These are phyloP conservation scores for Amaranthus hypochondriacus DNA, from an alignment of 148 eudicot genomes.

Conservation along the genomic window DNA sequence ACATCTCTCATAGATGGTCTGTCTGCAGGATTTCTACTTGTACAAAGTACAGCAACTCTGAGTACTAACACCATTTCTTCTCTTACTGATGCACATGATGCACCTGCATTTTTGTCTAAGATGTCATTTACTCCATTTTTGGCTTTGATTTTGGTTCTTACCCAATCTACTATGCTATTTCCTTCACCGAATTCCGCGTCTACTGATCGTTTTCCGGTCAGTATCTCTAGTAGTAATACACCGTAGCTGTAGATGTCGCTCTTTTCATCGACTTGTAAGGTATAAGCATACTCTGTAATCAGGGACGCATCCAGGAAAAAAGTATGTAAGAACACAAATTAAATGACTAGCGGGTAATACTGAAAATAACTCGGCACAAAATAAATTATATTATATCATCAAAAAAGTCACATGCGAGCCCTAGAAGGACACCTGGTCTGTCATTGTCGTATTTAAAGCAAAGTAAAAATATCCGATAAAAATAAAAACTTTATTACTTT, in stretches of 20 bases:
- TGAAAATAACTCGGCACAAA: no score
- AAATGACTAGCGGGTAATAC: no score
- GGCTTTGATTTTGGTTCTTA: conserved; percentile 52
- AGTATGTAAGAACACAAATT: no score
- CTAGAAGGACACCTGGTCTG: no score
- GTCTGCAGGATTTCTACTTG: conserved; percentile 72
- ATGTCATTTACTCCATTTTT: conserved; percentile 51
- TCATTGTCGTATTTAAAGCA: no score
- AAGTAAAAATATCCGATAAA: no score
- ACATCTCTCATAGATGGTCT: conserved; percentile 97
- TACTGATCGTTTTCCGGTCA: conserved; percentile 72
- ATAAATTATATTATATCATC: no score
- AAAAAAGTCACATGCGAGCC: no score
- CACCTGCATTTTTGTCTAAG: conserved; percentile 77
- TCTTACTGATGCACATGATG: conserved; percentile 58
- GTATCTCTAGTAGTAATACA: conserved; percentile 72
- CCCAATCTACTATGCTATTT: conserved; percentile 89
- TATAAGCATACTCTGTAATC: conserved; percentile 78
- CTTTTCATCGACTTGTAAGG: conserved; percentile 93
- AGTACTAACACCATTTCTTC: conserved; percentile 82
- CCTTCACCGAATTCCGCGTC: conserved; percentile 82
- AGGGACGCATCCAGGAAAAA: not conserved
- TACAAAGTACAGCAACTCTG: conserved; percentile 82
- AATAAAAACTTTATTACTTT: not conserved
- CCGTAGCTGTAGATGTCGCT: conserved; percentile 94